Percentiles rank a stretch among this genome's conserved stretches.
These are phyloP conservation scores for Herpetomonas tarakana DNA, from an alignment of 208 protist species.

Conservation along the genomic window DNA sequence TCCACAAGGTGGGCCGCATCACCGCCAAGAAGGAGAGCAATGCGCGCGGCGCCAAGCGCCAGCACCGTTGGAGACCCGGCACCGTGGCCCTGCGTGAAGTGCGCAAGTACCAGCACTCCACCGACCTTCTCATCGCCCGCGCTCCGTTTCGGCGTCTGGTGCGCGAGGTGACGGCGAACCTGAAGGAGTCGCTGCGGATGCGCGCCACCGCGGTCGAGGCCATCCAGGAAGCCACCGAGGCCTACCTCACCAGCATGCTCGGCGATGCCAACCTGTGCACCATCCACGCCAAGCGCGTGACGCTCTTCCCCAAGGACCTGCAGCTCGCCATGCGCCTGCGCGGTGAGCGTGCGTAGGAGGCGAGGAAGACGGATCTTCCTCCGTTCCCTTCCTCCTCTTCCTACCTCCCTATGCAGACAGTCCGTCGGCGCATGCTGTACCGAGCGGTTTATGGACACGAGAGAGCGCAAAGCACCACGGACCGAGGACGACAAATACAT, in stretches of 20 bases:
- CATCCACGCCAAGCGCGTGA: constrained; percentile 99
- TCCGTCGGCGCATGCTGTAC: not conserved
- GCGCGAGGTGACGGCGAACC: constrained; percentile 97
- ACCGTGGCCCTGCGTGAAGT: constrained; percentile 99
- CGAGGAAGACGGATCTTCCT: no score
- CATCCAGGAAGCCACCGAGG: constrained; percentile 98
- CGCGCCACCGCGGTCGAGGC: constrained; percentile 65
- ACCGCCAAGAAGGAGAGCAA: constrained; percentile 63
- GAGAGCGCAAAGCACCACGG: constrained; percentile 6
- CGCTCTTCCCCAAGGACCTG: constrained; percentile 99
- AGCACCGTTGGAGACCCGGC: constrained; percentile 97
- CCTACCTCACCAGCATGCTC: constrained; percentile 93
- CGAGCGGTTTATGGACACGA: not conserved
- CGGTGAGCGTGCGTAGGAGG: constrained; percentile 76
- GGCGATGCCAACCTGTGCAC: constrained; percentile 96
- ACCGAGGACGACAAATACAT: constrained; percentile 3
- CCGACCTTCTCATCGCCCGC: constrained; percentile 98
- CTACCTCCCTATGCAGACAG: no score
- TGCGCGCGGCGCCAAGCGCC: constrained; percentile 91
- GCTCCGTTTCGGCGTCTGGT: constrained; percentile 99
- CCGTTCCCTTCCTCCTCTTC: no score
- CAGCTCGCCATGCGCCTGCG: constrained; percentile 98
- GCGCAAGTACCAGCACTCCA: constrained; percentile 98
- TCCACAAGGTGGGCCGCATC: constrained; percentile 65
- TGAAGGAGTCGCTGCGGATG: constrained; percentile 89